These are phyloP conservation scores for Boletus huronensis DNA, from an alignment of 768 basidiomycete genomes.

Conservation along the genomic window DNA sequence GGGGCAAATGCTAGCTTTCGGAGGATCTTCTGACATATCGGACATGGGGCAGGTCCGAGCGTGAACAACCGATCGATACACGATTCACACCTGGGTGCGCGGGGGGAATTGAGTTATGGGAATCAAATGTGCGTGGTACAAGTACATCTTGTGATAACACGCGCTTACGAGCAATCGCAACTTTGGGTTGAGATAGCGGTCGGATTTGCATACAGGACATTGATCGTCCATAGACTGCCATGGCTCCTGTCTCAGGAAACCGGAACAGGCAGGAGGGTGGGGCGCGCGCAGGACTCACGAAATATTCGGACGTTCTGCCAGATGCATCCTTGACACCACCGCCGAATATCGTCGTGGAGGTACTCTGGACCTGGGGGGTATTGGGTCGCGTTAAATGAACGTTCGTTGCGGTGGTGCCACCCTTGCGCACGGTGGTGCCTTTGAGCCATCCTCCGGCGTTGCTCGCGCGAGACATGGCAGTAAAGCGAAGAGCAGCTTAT, in stretches of 20 bases:
- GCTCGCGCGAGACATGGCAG: constrained; percentile 32
- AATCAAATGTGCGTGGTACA: constrained; percentile 2
- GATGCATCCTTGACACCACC: constrained; percentile 87
- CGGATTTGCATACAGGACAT: constrained; percentile 97
- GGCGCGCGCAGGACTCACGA: constrained; percentile 43
- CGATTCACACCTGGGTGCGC: constrained; percentile 85
- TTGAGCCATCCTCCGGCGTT: constrained; percentile 52
- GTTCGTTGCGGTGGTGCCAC: constrained; percentile 43
- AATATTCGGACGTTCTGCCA: constrained; percentile 77
- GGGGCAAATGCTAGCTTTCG: constrained; percentile 94
- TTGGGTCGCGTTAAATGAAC: constrained; percentile 51
- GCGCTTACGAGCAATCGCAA: constrained; percentile 90
- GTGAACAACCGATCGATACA: constrained; percentile 97
- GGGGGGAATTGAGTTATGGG: constrained; percentile 6
- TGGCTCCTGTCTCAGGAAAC: constrained; percentile 7
- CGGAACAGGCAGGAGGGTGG: background rate
- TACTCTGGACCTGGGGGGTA: constrained; percentile 67
- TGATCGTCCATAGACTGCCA: constrained; percentile 83
- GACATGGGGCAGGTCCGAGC: constrained; percentile 93
- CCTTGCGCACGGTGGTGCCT: constrained; percentile 74
- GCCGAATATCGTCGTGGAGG: constrained; percentile 70
- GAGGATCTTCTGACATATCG: constrained; percentile 82
- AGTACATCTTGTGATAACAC: constrained; percentile 97
- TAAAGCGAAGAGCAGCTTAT: constrained; percentile 5
- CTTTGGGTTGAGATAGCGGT: constrained; percentile 93